Evolutionary conservation across 1,139 yeast species (phyloP), one percentile per base, ranked within the genome.

Genomic region (Zygoascus meyerae): DNA sequence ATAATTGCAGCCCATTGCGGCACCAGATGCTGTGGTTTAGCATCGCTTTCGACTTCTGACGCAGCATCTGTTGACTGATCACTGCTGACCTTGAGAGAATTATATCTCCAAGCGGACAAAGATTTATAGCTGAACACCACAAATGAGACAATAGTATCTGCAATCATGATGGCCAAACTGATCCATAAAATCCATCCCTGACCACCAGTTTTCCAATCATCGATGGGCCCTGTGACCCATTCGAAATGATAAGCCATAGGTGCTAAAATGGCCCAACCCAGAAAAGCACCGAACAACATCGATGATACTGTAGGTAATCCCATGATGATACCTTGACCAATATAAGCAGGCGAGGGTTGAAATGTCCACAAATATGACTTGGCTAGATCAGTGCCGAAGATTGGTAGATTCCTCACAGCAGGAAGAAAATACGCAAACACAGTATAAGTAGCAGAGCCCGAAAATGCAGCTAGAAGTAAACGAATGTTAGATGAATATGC

Each of bases 121-220:
- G 62, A 56, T 26, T 51, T 55, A 38, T 66, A 58, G 0, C 82
- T 72, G 12, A 89, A 79, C 2, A 85, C 83, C 1, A 78, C 54
- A 57, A 92, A 84, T 0, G 95, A 84, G 1, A 90, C 87, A 10
- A 87, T 71, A 2, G 96, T 86, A 62, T 92, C 98, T 45, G 87
- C 83, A 21, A 92, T 86, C 98, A 92, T 92, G 35, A 89, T 89
- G 32, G 96, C 82, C 56, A 92, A 74, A 63, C 95, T 83, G 50
- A 89, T 73, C 98, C 98, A 92, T 60, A 92, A 71, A 48, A 92
- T 86, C 98, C 98, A 92, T 11, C 98, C 98, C 61, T 92, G 97
- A 1, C 90, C 86, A 1, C 97, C 97, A 21, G 78, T 74, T 56
- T 86, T 82, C 96, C 97, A 92, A 64, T 89, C 95, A 57, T 85